phyloP scores from a whole-genome alignment of 2,329 filamentous ascomycete species.

The Claviceps sp. region DNA sequence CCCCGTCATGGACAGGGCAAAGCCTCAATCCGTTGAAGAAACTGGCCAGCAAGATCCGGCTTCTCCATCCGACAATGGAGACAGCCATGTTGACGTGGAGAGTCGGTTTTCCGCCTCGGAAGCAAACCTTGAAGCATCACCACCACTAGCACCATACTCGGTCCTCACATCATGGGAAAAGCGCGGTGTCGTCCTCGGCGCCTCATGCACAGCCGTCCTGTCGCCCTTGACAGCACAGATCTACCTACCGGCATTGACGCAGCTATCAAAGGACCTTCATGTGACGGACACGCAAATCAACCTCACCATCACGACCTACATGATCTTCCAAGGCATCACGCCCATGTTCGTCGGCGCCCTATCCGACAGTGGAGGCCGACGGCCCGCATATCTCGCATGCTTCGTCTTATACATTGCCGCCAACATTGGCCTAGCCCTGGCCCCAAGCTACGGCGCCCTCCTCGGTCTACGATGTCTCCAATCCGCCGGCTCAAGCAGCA shows the following conservation, averaged over 20 bases:
- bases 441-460: constrained; percentile 34
- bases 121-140: neutral
- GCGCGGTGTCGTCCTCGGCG: constrained; percentile 25
- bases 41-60: neutral
- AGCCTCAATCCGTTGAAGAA: neutral
- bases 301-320: constrained; percentile 40
- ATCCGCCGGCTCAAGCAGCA: constrained; percentile 44
- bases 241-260: constrained; percentile 39
- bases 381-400: constrained; percentile 39
- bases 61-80: neutral
- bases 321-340: constrained; percentile 47
- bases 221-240: constrained; percentile 36
- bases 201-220: constrained; percentile 27
- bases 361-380: constrained; percentile 39
- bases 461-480: constrained; percentile 43
- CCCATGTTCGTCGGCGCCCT: constrained; percentile 44
- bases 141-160: constrained; percentile 18
- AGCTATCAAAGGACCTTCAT: constrained; percentile 32
- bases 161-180: constrained; percentile 27
- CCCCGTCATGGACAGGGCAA: neutral
- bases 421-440: constrained; percentile 38
- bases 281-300: constrained; percentile 31
- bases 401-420: constrained; percentile 40
- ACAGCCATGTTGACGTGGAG: neutral
- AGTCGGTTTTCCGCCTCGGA: neutral